Evolutionary conservation across 2,329 filamentous ascomycete genomes (phyloP).

Genomic region (Exophiala lecanii-corni): DNA sequence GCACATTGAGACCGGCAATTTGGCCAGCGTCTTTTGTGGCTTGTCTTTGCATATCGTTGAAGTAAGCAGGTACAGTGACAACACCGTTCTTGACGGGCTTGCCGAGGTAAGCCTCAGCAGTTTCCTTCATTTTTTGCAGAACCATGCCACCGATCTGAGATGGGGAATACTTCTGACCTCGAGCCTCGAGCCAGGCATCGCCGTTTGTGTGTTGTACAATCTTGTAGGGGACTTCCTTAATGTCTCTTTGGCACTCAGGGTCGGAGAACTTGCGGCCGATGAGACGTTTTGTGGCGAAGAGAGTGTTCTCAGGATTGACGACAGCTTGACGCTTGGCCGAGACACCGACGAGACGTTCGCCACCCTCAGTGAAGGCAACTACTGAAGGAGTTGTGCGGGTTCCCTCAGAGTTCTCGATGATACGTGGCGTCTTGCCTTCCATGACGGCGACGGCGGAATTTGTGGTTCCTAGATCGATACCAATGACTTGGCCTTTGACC

Average conservation of each 20-base stretch:
- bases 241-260: slow-evolving; percentile 87
- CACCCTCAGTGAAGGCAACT: slow-evolving; percentile 91
- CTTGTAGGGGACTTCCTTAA: slow-evolving; percentile 98
- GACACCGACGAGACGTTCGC: slow-evolving; percentile 93
- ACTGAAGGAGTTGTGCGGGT: slow-evolving; percentile 89
- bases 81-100: slow-evolving; percentile 93
- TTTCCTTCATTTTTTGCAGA: slow-evolving; percentile 99
- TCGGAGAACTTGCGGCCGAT: slow-evolving; percentile 98
- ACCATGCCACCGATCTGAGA: slow-evolving; percentile 98
- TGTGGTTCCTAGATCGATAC: slow-evolving; percentile 97
- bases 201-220: slow-evolving; percentile 96
- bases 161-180: slow-evolving; percentile 91
- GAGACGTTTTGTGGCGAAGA: slow-evolving; percentile 97
- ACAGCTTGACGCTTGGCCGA: slow-evolving; percentile 97
- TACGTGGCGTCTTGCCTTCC: slow-evolving; percentile 92
- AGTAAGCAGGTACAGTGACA: slow-evolving; percentile 95
- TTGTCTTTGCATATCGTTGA: slow-evolving; percentile 97
- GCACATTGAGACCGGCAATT: slow-evolving; percentile 91
- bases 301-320: slow-evolving; percentile 96
- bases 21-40: slow-evolving; percentile 97
- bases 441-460: slow-evolving; percentile 97
- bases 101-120: slow-evolving; percentile 85
- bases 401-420: slow-evolving; percentile 98
- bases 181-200: slow-evolving; percentile 91
- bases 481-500: slow-evolving; percentile 92